Evolutionary conservation across 441 rosid species (phyloP), one percentile per base, ranked within the genome.

Genomic region (Sinapis alba): DNA sequence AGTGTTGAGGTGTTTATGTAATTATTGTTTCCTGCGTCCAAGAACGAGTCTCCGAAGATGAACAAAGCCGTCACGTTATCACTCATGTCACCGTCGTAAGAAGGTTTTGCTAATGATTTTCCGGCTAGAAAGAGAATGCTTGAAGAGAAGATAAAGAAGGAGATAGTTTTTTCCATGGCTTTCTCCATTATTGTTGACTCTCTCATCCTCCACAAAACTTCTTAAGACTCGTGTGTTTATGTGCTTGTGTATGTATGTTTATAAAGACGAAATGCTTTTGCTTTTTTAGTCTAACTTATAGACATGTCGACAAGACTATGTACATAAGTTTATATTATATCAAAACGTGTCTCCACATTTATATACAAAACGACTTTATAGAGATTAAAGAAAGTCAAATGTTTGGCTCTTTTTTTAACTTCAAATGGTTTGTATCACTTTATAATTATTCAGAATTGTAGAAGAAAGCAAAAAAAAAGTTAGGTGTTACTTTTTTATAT

Each of bases 11-110:
- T 88, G 56, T 86, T 87, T 71, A 90, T 84, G 75, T 85, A 88
- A 65, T 88, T 90, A 72, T 88, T 90, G 90, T 90, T 90, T 72
- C 96, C 93, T 18, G 86, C 84, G 50, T 90, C 93, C 12, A 87
- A 57, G 70, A 72, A 77, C 0, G 93, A 88, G 84, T 88, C 96
- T 3, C 96, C 96, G 11, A 90, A 90, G 63, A 73, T 61, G 70
- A 90, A 86, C 73, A 90, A 74, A 18, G 77, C 64, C 59, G 58
- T 72, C 51, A 51, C 73, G 51, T 51, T 68, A 57, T 77, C 72
- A 15, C n/a, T 71, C 50, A 26, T 71, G 10, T 64, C 61, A 34
- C 70, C 65, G 20, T 41, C 68, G 28, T 69, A 5, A 57, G 67
- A 64, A 16, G n/a, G 0, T 6, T 45, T 76, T 0, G 67, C 71